Conservation (phyloP, 345 rosid genomes). For the Toxicodendron radicans region DNA sequence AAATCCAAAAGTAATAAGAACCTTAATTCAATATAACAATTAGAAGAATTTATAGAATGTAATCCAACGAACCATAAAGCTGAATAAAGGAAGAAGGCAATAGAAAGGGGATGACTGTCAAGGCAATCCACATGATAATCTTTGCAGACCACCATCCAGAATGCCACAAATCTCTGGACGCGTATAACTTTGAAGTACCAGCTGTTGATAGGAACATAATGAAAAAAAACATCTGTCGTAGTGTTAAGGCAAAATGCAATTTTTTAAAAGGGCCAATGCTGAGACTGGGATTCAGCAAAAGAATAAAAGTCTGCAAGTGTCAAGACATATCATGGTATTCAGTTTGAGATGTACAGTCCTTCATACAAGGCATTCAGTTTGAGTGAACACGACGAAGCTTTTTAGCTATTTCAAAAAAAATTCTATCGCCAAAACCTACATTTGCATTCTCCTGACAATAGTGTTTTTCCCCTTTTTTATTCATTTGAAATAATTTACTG, state of each 20-base stretch:
- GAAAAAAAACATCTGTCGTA: slow-evolving; percentile 57
- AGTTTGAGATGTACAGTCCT: neutral
- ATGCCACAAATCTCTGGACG: slow-evolving; percentile 78
- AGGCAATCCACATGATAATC: slow-evolving; percentile 59
- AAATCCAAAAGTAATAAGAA: neutral
- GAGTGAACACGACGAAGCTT: neutral
- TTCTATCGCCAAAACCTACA: neutral
- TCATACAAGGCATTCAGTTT: neutral
- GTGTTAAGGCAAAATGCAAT: slow-evolving; percentile 33
- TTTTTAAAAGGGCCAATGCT: neutral
- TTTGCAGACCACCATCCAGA: slow-evolving; percentile 95
- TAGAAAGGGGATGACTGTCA: slow-evolving; percentile 64
- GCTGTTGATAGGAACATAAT: slow-evolving; percentile 76
- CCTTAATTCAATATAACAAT: neutral
- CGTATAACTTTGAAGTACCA: slow-evolving; percentile 59
- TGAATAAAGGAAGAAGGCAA: slow-evolving; percentile 66
- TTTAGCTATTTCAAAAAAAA: neutral
- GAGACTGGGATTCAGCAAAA: neutral
- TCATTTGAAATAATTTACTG: no score
- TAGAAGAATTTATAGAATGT: neutral
- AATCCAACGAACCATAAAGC: slow-evolving; percentile 65
- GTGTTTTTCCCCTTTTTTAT: neutral
- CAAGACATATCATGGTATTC: neutral
- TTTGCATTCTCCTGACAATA: no score
- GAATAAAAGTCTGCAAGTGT: neutral